A percentile compares a stretch with the other conserved stretches of the same genome.
phyloP scores from a whole-genome alignment of 2,329 filamentous ascomycete genomes.

The Penicillium sp. region DNA sequence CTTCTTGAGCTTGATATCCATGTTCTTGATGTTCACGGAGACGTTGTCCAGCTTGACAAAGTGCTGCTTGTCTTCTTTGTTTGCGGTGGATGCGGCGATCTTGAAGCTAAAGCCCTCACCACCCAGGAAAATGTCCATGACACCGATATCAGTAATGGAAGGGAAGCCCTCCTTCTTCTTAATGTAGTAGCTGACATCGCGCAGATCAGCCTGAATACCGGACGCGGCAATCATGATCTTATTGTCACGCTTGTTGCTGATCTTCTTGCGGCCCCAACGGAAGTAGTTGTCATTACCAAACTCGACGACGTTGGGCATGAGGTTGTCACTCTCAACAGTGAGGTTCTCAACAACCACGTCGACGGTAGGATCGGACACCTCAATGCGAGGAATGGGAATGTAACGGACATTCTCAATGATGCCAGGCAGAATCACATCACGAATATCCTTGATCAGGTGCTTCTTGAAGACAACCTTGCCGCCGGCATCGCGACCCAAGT shows the following conservation, averaged over 20 bases:
- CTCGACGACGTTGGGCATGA: conserved; percentile 90
- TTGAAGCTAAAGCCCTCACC: conserved; percentile 90
- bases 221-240: conserved; percentile 81
- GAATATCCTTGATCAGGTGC: conserved; percentile 85
- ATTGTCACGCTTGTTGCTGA: conserved; percentile 79
- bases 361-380: conserved; percentile 80
- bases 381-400: conserved; percentile 89
- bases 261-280: conserved; percentile 89
- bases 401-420: conserved; percentile 85
- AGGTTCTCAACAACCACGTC: conserved; percentile 94
- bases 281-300: conserved; percentile 91
- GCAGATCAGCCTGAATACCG: conserved; percentile 87
- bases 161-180: conserved; percentile 96
- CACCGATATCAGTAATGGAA: conserved; percentile 79
- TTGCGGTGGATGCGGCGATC: conserved; percentile 80
- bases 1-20: conserved; percentile 88
- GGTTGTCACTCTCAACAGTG: conserved; percentile 92
- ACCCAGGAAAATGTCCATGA: conserved; percentile 84
- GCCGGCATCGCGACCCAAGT: conserved; percentile 82
- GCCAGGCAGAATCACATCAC: conserved; percentile 79
- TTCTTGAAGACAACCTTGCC: conserved; percentile 91
- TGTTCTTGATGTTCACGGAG: conserved; percentile 74
- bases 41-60: conserved; percentile 96
- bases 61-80: conserved; percentile 72
- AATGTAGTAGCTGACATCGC: conserved; percentile 89